Base-by-base conservation (phyloP, 2,329 filamentous ascomycete species). In the Calonectria crousiana region DNA sequence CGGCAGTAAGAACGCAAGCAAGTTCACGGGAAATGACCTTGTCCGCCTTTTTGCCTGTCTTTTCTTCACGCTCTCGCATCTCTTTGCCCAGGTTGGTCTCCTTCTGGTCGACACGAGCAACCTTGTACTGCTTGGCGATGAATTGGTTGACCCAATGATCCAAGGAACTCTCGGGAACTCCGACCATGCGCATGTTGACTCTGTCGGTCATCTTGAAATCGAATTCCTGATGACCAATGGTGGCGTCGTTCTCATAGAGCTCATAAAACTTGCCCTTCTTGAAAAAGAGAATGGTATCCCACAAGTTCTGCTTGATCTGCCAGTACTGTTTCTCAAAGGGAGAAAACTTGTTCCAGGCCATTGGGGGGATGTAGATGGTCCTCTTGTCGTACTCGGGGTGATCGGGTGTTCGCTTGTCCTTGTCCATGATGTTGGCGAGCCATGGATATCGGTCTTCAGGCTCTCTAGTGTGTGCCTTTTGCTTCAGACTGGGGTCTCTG, bases 261-360 rank as follows among this genome's bases (percentile, higher is more conserved):
- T 99, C 97, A 82, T 98, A 99, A 85, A 99, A 99, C 81, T 99
- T 99, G 81, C 97, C 97, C 88, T 99, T 99, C 86, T 98, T 99
- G 92, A 99, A 99, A 86, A 99, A 99, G 20, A 99, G 96, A 58
- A 99, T 93, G 0, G 96, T 98, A 78, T 98, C 95, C 94, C 95
- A 98, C 78, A 97, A 95, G 80, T 98, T 98, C 84, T 96, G 94
- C 87, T 99, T 99, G 84, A 99, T 98, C 81, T 98, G 95, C 97
- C 97, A 99, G 84, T 99, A 99, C 83, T 99, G 97, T 84, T 95
- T 97, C 85, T 99, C 97, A 77, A 99, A 99, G 0, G 96, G 91
- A 0, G 96, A 97, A 83, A 99, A 98, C 32, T 94, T 93, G 36
- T 87, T 86, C 92, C 93, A 98, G 0, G 95, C 95, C 41, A 88